These are phyloP conservation scores for Durotheca rogersii DNA, from an alignment of 495 filamentous ascomycete genomes.

Conservation along the genomic window DNA sequence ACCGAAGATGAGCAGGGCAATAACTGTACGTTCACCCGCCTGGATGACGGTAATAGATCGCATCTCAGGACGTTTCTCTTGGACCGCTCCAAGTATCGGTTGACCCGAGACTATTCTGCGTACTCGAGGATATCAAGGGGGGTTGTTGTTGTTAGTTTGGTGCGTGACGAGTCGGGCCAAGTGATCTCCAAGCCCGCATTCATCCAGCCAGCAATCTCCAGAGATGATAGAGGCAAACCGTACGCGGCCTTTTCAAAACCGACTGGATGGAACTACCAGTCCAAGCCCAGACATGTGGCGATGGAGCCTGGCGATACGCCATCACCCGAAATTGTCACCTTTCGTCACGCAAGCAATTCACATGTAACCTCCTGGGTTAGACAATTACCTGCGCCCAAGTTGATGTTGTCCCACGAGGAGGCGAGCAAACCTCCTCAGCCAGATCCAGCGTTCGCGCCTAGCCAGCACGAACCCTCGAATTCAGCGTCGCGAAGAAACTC, in stretches of 20 bases:
- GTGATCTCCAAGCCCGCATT: background rate
- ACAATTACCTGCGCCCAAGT: constrained; percentile 26
- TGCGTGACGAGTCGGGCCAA: background rate
- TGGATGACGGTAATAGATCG: constrained; percentile 17
- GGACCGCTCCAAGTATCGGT: constrained; percentile 6
- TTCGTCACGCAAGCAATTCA: background rate
- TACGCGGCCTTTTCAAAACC: constrained; percentile 8
- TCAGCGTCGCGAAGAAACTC: background rate
- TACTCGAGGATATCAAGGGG: constrained; percentile 20
- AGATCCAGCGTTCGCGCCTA: background rate
- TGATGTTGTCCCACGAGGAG: background rate
- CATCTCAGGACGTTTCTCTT: constrained; percentile 20
- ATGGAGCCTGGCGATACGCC: background rate
- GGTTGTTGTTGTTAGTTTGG: constrained; percentile 18
- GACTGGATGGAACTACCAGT: background rate
- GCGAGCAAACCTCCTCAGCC: constrained; percentile 1
- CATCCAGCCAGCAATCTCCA: constrained; percentile 17
- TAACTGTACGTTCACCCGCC: constrained; percentile 37
- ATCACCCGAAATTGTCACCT: background rate
- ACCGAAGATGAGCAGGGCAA: constrained; percentile 36
- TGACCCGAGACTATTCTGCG: background rate
- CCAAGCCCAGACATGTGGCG: too few species aligned
- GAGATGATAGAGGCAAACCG: background rate
- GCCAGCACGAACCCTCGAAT: too few species aligned
- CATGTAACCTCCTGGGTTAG: constrained; percentile 24